Evolutionary conservation across 352 stramenopile genomes (phyloP), one percentile per base, ranked within the genome.

Genomic region (Pythium coloratum): DNA sequence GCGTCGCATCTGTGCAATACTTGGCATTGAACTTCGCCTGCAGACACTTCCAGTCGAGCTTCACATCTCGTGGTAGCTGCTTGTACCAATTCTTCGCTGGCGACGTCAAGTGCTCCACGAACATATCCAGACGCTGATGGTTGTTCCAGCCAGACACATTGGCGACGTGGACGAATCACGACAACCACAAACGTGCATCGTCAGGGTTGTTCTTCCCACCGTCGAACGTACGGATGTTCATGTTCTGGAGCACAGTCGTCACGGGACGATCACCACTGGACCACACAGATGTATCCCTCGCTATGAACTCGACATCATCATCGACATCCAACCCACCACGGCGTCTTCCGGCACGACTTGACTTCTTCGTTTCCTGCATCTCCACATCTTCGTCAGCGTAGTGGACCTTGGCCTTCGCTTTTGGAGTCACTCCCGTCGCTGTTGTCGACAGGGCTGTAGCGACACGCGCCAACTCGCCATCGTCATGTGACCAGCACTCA

Each of bases 51-150:
- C 54, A 72, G 14, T 46, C 49, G 10, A 30, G 30, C 46, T 49
- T 61, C 33, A 47, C 55, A 7, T 60, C 42, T 2, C 13, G 2
- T 44, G 47, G 51, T 6, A 66, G 34, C 36, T 72, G 59, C 36
- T 63, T 57, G 13, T 33, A 33, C 59, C 59, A 72, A n/a, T 68
- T 18, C 24, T 50, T 42, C 1, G 55, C 59, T 7, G 59, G 44
- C 14, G 38, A 40, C 1, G 66, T 68, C 1, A 72, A 3, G 8
- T 24, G 30, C 18, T 67, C 53, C 13, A 55, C 54, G 50, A 72
- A 66, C 30, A 49, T 50, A 14, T 40, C 30, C 0, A 59, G 44
- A 14, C 53, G 26, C 42, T 68, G 75, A 71, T 47, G 66, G 40
- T 24, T n/a, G 44, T 30, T 51, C 63, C 63, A 69, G 40, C 33